phyloP scores from a whole-genome alignment of 2,329 filamentous ascomycete genomes.

The Cryphonectria carpinicola region DNA sequence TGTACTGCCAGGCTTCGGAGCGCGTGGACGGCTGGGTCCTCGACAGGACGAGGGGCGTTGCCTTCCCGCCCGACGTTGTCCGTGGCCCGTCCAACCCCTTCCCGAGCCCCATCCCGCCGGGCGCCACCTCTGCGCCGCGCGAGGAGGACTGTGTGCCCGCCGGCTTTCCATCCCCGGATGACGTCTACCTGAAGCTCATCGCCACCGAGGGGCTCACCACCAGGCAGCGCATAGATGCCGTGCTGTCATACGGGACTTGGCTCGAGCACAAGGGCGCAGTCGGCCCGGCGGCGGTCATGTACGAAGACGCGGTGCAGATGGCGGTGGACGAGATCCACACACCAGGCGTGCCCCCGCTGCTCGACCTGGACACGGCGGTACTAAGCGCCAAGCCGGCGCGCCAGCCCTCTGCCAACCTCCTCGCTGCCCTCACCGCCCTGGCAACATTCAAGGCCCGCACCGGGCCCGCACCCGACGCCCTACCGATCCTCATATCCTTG shows the following conservation, averaged over 20 bases:
- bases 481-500: conserved; percentile 85
- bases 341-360: conserved; percentile 42
- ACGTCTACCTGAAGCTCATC: conserved; percentile 80
- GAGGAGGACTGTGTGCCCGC: conserved; percentile 73
- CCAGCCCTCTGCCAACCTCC: conserved; percentile 70
- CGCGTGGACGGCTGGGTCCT: conserved; percentile 78
- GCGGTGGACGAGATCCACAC: conserved; percentile 60
- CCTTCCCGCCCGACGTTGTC: conserved; percentile 74
- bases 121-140: conserved; percentile 63
- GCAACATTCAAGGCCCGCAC: conserved; percentile 76
- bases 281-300: conserved; percentile 71
- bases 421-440: conserved; percentile 75
- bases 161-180: conserved; percentile 72
- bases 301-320: conserved; percentile 75
- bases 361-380: conserved; percentile 66
- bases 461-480: conserved; percentile 67
- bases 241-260: conserved; percentile 82
- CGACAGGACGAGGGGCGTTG: conserved; percentile 67
- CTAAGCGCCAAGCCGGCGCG: conserved; percentile 60
- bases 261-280: conserved; percentile 74
- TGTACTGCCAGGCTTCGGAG: conserved; percentile 75
- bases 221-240: conserved; percentile 80
- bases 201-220: conserved; percentile 78
- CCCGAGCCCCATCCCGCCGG: conserved; percentile 72
- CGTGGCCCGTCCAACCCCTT: conserved; percentile 82